These are phyloP conservation scores for Funneliformis caledonium DNA, from an alignment of 371 early-diverging fungal genomes.

Conservation along the genomic window DNA sequence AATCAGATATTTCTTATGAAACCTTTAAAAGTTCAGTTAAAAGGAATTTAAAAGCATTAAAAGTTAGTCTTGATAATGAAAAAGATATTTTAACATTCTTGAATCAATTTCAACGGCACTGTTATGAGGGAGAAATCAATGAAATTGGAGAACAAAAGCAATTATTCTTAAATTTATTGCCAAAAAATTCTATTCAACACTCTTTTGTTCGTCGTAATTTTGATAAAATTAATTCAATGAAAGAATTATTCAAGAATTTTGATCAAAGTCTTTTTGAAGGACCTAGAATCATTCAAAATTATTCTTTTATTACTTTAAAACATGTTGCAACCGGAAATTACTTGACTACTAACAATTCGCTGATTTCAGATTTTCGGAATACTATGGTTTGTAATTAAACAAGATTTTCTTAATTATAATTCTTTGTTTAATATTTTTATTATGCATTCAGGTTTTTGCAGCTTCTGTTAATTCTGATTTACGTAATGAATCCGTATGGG, in stretches of 20 bases:
- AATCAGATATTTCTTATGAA: neutral
- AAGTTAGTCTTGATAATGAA: too few species aligned
- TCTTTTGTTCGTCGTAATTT: neutral
- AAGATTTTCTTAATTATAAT: neutral
- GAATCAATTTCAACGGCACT: neutral
- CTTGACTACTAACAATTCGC: conserved; percentile 42
- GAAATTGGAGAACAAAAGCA: neutral
- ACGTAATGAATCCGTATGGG: neutral
- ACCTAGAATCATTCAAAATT: conserved; percentile 3
- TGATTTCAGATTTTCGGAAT: conserved; percentile 34
- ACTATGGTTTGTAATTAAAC: neutral
- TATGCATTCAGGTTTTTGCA: neutral
- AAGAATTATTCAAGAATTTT: neutral
- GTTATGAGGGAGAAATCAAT: neutral
- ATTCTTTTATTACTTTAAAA: conserved; percentile 55
- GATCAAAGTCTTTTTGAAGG: neutral
- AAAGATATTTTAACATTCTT: neutral
- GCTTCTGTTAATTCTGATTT: neutral
- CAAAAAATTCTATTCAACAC: neutral
- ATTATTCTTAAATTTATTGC: neutral
- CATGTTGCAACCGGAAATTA: conserved; percentile 62
- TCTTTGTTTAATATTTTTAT: neutral
- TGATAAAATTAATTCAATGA: neutral
- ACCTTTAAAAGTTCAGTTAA: neutral
- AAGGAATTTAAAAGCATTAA: neutral